Evolutionary conservation across 2,329 filamentous ascomycete genomes (phyloP).

Genomic region (Microdochium paspali): DNA sequence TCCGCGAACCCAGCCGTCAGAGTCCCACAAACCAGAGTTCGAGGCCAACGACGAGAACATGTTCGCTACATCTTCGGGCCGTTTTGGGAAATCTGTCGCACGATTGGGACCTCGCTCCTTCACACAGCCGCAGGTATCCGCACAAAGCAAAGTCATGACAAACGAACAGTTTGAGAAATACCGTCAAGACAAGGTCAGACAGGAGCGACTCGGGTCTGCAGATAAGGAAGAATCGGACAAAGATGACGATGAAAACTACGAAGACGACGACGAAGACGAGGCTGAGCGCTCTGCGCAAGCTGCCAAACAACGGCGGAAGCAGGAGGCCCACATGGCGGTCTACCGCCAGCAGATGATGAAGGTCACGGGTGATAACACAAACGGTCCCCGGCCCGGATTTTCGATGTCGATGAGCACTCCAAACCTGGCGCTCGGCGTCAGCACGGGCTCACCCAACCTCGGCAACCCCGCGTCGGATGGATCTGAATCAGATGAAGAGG

Average conservation of each 20-base stretch:
- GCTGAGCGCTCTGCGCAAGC: slow-evolving; percentile 63
- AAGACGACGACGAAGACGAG: slow-evolving; percentile 65
- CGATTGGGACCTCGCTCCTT: slow-evolving; percentile 22
- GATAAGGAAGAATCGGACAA: slow-evolving; percentile 28
- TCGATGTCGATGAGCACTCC: slow-evolving; percentile 53
- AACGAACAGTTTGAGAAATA: slow-evolving; percentile 80
- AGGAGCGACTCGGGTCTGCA: slow-evolving; percentile 31
- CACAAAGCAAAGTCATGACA: slow-evolving; percentile 72
- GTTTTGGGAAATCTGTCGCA: slow-evolving; percentile 24
- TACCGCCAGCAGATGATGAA: slow-evolving; percentile 97
- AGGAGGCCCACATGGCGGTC: slow-evolving; percentile 81
- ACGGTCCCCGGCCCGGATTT: slow-evolving; percentile 42
- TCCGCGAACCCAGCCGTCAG: background rate
- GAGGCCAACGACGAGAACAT: slow-evolving; percentile 41
- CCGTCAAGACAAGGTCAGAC: slow-evolving; percentile 62
- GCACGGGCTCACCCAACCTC: slow-evolving; percentile 23
- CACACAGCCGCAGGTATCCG: slow-evolving; percentile 23
- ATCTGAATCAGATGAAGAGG: slow-evolving; percentile 77
- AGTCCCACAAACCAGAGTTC: background rate
- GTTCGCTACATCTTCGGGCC: slow-evolving; percentile 37
- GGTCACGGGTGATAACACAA: slow-evolving; percentile 63
- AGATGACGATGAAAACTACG: slow-evolving; percentile 41
- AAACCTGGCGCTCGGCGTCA: slow-evolving; percentile 33
- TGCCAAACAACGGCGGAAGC: slow-evolving; percentile 71
- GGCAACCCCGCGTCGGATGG: slow-evolving; percentile 31